phyloP scores from a whole-genome alignment of 345 rosid species.

The Citrus sinensis region DVS_A1.0 CM039164.1:9995501-9996000 shows the following conservation, averaged over 20 bases:
- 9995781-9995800: not conserved
- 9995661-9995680: not conserved
- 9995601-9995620: not conserved
- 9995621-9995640: not conserved
- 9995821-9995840: not conserved
- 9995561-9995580: too few species aligned
- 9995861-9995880: slow-evolving; percentile 10
- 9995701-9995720: not conserved
- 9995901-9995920: not conserved
- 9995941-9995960: not conserved
- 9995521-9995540: not conserved
- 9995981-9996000: not conserved
- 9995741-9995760: not conserved
- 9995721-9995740: not conserved
- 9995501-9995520: not conserved
- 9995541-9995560: too few species aligned
- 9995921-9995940: slow-evolving; percentile 7
- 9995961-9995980: not conserved
- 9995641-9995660: not conserved
- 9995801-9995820: not conserved
- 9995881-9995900: not conserved
- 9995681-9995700: not conserved
- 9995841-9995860: slow-evolving; percentile 9
- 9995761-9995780: not conserved
- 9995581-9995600: not conserved